Conservation (phyloP, 371 early-diverging fungal genomes). For the Lichtheimia corymbifera region DNA sequence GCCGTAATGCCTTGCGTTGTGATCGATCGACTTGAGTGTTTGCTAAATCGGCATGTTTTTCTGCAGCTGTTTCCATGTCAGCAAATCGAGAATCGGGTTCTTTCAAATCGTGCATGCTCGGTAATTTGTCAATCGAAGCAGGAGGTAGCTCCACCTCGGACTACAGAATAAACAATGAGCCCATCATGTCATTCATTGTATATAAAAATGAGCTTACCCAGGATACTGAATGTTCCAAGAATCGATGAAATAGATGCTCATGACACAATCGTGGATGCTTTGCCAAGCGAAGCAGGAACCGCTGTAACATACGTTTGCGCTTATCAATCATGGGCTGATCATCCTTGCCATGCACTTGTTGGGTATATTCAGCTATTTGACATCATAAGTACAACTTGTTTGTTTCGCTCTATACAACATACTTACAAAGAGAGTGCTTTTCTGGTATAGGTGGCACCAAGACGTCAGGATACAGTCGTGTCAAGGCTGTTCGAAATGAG, state of each 20-base stretch:
- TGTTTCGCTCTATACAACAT: slow-evolving; percentile 1
- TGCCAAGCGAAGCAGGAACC: slow-evolving; percentile 82
- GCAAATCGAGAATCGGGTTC: slow-evolving; percentile 71
- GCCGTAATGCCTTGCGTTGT: slow-evolving; percentile 57
- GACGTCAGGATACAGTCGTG: slow-evolving; percentile 75
- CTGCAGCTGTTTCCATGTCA: slow-evolving; percentile 66
- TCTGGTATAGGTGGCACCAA: slow-evolving; percentile 95
- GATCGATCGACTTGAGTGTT: slow-evolving; percentile 60
- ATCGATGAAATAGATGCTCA: slow-evolving; percentile 89
- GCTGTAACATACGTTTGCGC: slow-evolving; percentile 87
- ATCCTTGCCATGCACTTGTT: slow-evolving; percentile 71
- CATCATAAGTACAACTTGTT: slow-evolving; percentile 36
- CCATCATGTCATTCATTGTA: background rate
- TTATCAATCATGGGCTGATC: slow-evolving; percentile 81
- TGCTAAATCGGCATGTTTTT: slow-evolving; percentile 59
- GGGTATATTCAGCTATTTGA: slow-evolving; percentile 78
- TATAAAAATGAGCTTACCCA: slow-evolving; percentile 44
- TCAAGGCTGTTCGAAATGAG: slow-evolving; percentile 73
- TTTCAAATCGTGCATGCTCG: slow-evolving; percentile 38
- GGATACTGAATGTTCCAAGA: slow-evolving; percentile 68
- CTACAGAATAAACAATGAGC: background rate
- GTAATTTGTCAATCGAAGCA: background rate
- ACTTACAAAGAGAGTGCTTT: slow-evolving; percentile 83
- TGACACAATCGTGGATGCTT: slow-evolving; percentile 81
- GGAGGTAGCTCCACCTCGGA: background rate